phyloP scores from a whole-genome alignment of 139 green algal genomes.

The Diplosphaera chodatii region DNA sequence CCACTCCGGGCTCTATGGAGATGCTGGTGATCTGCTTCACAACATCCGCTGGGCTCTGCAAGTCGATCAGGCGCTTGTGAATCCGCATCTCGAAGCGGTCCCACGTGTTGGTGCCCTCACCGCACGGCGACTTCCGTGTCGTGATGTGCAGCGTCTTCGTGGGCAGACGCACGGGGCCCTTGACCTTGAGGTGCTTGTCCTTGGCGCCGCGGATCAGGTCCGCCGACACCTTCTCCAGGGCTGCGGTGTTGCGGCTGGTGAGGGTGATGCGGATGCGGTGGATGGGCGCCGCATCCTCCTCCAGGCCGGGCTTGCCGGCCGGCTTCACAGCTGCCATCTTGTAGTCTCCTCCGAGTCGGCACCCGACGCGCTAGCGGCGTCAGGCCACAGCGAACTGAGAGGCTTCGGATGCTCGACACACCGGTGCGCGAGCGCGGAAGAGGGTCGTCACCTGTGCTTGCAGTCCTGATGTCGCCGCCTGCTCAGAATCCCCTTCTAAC shows the following conservation, averaged over 20 bases:
- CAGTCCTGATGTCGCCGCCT: background rate
- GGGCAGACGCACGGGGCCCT: slow-evolving; percentile 97
- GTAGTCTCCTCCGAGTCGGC: background rate
- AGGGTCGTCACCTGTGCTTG: background rate
- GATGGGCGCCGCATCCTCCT: slow-evolving; percentile 58
- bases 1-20: slow-evolving; percentile 96
- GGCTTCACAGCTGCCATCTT: slow-evolving; percentile 30
- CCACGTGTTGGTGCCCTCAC: slow-evolving; percentile 99
- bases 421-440: background rate
- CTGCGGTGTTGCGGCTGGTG: slow-evolving; percentile 91
- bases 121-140: slow-evolving; percentile 95
- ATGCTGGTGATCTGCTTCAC: slow-evolving; percentile 99
- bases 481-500: no score
- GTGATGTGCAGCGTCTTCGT: slow-evolving; percentile 96
- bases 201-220: slow-evolving; percentile 97
- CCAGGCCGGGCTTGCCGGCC: slow-evolving; percentile 55
- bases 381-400: slow-evolving; percentile 1
- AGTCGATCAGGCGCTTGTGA: slow-evolving; percentile 99
- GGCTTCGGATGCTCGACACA: background rate
- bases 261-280: slow-evolving; percentile 99
- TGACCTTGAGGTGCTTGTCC: slow-evolving; percentile 97
- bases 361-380: background rate
- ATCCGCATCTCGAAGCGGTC: slow-evolving; percentile 97
- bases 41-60: slow-evolving; percentile 95
- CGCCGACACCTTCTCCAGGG: slow-evolving; percentile 97